These are phyloP conservation scores for Colletotrichum sidae DNA, from an alignment of 2,329 filamentous ascomycete species.

Conservation along the genomic window DNA sequence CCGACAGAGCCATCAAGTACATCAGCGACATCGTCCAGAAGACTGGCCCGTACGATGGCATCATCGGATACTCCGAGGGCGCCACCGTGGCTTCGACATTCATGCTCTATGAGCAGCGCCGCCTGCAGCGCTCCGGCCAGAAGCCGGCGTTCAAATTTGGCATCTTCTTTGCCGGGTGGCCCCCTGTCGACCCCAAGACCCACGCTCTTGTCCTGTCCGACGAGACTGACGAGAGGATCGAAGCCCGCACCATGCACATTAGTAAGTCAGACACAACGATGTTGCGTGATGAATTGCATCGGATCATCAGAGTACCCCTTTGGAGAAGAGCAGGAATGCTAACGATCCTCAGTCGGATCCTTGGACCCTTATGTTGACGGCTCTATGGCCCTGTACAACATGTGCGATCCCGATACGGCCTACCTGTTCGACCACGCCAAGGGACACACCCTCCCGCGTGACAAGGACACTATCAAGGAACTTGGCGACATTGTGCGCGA, in stretches of 20 bases:
- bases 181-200: slow-evolving; percentile 57
- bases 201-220: slow-evolving; percentile 61
- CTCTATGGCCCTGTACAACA: slow-evolving; percentile 70
- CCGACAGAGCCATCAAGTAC: slow-evolving; percentile 54
- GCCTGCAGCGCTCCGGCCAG: slow-evolving; percentile 39
- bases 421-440: slow-evolving; percentile 74
- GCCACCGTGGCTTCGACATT: slow-evolving; percentile 66
- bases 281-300: no score
- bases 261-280: slow-evolving; percentile 47
- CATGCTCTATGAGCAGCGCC: slow-evolving; percentile 61
- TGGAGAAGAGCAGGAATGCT: slow-evolving; percentile 26
- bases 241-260: slow-evolving; percentile 65
- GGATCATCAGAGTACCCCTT: no score
- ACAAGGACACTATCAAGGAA: slow-evolving; percentile 60
- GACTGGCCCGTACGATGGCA: slow-evolving; percentile 60
- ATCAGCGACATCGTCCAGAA: slow-evolving; percentile 59
- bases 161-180: slow-evolving; percentile 67
- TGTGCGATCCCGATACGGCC: slow-evolving; percentile 70
- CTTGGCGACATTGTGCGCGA: slow-evolving; percentile 57
- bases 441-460: slow-evolving; percentile 71
- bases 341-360: slow-evolving; percentile 56
- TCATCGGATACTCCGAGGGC: slow-evolving; percentile 72
- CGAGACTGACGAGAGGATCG: slow-evolving; percentile 60
- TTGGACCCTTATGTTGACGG: slow-evolving; percentile 71
- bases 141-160: slow-evolving; percentile 57